Percentiles rank a stretch among this genome's conserved stretches.
Conservation (phyloP, 305 asterid species). For the Striga hermonthica region DNA sequence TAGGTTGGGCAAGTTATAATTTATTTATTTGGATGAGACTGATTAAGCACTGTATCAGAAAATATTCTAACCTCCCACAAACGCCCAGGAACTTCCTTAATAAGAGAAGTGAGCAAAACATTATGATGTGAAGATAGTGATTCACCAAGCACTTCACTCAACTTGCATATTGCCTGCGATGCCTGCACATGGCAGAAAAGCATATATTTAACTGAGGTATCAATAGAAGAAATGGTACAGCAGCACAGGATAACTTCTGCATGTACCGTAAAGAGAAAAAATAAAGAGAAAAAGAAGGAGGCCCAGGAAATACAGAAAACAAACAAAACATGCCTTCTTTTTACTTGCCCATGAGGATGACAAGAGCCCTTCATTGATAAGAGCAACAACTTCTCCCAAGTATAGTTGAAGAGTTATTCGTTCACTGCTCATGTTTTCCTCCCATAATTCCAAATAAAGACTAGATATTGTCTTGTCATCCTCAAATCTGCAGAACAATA, state of each 20-base stretch:
- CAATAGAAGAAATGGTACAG: slow-evolving; percentile 23
- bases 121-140: slow-evolving; percentile 74
- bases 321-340: slow-evolving; percentile 60
- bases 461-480: slow-evolving; percentile 83
- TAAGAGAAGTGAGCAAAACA: slow-evolving; percentile 65
- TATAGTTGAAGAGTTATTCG: slow-evolving; percentile 80
- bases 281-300: slow-evolving; percentile 7
- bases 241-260: slow-evolving; percentile 17
- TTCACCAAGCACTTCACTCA: slow-evolving; percentile 84
- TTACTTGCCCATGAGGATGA: slow-evolving; percentile 97
- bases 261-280: neutral
- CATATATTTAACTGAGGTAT: slow-evolving; percentile 15
- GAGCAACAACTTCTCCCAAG: slow-evolving; percentile 80
- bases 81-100: slow-evolving; percentile 96
- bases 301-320: slow-evolving; percentile 21
- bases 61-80: slow-evolving; percentile 81
- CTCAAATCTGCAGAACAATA: slow-evolving; percentile 67
- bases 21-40: slow-evolving; percentile 16
- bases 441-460: slow-evolving; percentile 92
- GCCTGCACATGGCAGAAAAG: slow-evolving; percentile 63
- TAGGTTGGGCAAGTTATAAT: slow-evolving; percentile 22
- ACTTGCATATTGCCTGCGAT: slow-evolving; percentile 75
- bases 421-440: slow-evolving; percentile 95
- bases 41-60: slow-evolving; percentile 17
- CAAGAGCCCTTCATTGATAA: slow-evolving; percentile 63